Base-by-base conservation (phyloP, 768 basidiomycete species). In the Leccinum fibrillosum region DNA sequence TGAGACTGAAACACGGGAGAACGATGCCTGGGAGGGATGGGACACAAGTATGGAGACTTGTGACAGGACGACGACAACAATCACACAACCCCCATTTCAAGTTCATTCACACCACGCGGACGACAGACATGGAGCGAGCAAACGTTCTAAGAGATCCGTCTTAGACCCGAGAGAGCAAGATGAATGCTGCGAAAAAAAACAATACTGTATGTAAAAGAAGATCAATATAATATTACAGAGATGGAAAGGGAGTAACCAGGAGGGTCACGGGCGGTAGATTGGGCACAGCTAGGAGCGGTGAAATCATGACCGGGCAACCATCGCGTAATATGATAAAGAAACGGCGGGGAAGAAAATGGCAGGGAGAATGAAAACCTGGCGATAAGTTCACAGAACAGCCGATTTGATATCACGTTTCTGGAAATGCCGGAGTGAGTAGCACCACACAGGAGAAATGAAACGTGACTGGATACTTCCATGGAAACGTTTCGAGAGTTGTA, bases 321-420 rank as follows among this genome's bases (percentile, higher is more conserved):
- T 67, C 67, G 62, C 66, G 69, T 57, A 62, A 69, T 44, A 44
- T 64, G 66, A 69, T 65, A 66, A 58, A 67, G 62, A 59, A 44
- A 58, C 50, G 57, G 49, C 26, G 48, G 23, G 56, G 55, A 50
- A 67, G 48, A 51, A 50, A 48, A 49, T 12, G 42, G 42, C 57
- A 58, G 44, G n/a, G 34, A 55, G 60, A 62, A 71, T 62, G 65
- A 65, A 70, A 65, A 59, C 52, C 63, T 65, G 63, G 66, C 62
- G 70, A 64, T 69, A 32, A 32, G 61, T 62, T 53, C 69, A 66
- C 66, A 72, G 71, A 67, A 71, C 62, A 62, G 61, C 61, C 61
- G 59, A 69, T 69, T 67, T 64, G 70, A 68, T 71, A 64, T 70
- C 68, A 66, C 62, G 53, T 64, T 69, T 71, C 68, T 70, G 70